Evolutionary conservation across 2,329 filamentous ascomycete species (phyloP).

Genomic region (Incumbomyces lentus): DNA sequence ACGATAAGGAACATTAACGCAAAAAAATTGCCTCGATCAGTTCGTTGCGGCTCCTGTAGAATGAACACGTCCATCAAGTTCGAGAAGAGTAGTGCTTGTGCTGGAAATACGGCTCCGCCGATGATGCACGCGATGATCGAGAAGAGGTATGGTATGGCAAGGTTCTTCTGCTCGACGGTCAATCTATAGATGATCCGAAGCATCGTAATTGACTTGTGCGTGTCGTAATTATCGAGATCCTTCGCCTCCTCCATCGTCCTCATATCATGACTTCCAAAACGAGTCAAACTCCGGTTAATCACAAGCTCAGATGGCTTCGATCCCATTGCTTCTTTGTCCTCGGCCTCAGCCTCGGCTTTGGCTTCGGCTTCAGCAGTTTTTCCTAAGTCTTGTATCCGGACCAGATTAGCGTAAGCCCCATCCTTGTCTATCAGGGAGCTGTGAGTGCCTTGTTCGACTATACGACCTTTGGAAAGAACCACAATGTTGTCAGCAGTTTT

Average conservation of each 20-base stretch:
- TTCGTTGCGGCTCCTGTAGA: slow-evolving; percentile 40
- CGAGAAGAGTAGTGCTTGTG: slow-evolving; percentile 62
- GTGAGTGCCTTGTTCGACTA: slow-evolving; percentile 38
- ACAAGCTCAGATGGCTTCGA: slow-evolving; percentile 5
- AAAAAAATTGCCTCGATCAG: slow-evolving; percentile 64
- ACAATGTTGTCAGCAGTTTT: slow-evolving; percentile 30
- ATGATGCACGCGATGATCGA: slow-evolving; percentile 23
- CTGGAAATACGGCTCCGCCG: slow-evolving; percentile 62
- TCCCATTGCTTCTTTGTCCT: neutral
- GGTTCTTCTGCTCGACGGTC: slow-evolving; percentile 14
- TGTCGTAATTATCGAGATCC: slow-evolving; percentile 16
- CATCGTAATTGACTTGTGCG: slow-evolving; percentile 6
- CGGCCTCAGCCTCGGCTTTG: slow-evolving; percentile 10
- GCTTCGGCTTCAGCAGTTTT: slow-evolving; percentile 15
- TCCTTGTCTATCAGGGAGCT: slow-evolving; percentile 27
- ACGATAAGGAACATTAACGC: slow-evolving; percentile 64
- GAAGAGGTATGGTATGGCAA: slow-evolving; percentile 26
- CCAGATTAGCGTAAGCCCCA: slow-evolving; percentile 32
- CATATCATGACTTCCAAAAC: slow-evolving; percentile 9
- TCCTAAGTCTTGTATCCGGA: slow-evolving; percentile 39
- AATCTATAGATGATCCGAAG: slow-evolving; percentile 2
- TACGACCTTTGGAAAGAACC: slow-evolving; percentile 33
- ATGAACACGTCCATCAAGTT: slow-evolving; percentile 63
- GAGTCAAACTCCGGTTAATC: slow-evolving; percentile 10
- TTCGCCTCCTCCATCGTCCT: slow-evolving; percentile 18